Evolutionary conservation across 148 eudicot genomes (phyloP).

Genomic region (Talinum fruticosum): DNA sequence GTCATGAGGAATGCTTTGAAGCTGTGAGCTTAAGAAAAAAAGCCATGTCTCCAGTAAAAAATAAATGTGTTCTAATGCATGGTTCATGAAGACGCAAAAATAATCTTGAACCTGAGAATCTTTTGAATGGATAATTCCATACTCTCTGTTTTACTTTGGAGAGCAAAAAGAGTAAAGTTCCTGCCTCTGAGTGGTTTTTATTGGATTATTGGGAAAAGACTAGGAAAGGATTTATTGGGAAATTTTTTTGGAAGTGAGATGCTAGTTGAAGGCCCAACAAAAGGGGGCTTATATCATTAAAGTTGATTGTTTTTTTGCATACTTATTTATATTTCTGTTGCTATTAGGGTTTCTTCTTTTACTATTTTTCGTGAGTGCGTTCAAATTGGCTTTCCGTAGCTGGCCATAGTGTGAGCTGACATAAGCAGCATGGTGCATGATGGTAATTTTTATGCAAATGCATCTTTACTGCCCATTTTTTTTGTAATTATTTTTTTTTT

Average conservation of each 20-base stretch:
- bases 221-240: background rate
- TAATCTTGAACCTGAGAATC: background rate
- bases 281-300: background rate
- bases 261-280: constrained; percentile 3
- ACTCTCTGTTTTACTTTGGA: background rate
- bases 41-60: background rate
- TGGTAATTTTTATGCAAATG: too few relatives aligned
- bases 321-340: too few relatives aligned
- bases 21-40: background rate
- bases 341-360: too few relatives aligned
- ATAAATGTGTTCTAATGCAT: background rate
- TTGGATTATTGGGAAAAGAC: background rate
- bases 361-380: too few relatives aligned
- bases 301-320: too few relatives aligned
- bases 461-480: too few relatives aligned
- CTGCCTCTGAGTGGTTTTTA: background rate
- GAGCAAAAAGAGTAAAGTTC: background rate
- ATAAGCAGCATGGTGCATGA: too few relatives aligned
- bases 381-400: too few relatives aligned
- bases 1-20: background rate
- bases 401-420: too few relatives aligned
- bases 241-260: background rate
- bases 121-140: background rate
- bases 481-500: too few relatives aligned
- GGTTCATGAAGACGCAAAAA: background rate